These are phyloP conservation scores for Euphorbia tirucalli DNA, from an alignment of 345 rosid species.

Conservation along the genomic window DNA sequence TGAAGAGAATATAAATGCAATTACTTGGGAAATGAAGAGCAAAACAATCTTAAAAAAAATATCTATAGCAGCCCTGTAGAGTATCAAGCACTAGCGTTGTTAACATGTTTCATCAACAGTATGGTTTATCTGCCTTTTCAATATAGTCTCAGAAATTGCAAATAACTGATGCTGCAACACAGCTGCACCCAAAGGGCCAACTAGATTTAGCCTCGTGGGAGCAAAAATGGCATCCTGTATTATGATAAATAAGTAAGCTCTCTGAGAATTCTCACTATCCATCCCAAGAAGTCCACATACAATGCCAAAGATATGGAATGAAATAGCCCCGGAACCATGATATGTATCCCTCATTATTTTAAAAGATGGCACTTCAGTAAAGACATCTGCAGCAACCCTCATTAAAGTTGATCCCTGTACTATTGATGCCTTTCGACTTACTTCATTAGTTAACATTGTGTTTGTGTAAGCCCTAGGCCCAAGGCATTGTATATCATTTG, in stretches of 20 bases:
- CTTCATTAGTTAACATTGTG: conserved; percentile 70
- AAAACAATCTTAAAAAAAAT: conserved; percentile 82
- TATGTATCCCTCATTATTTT: conserved; percentile 49
- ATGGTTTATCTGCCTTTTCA: conserved; percentile 59
- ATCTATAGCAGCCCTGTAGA: conserved; percentile 71
- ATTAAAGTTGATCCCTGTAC: conserved; percentile 81
- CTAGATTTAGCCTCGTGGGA: conserved; percentile 78
- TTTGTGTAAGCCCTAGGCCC: too few species aligned
- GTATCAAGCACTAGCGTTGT: conserved; percentile 73
- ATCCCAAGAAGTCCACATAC: conserved; percentile 72
- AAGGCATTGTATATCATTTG: too few species aligned
- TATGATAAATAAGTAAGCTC: conserved; percentile 74
- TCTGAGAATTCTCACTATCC: conserved; percentile 58
- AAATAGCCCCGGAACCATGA: conserved; percentile 32
- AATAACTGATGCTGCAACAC: conserved; percentile 76
- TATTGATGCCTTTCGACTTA: conserved; percentile 62
- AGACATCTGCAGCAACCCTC: conserved; percentile 68
- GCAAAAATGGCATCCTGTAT: conserved; percentile 76
- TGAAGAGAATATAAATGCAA: background rate
- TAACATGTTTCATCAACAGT: conserved; percentile 73
- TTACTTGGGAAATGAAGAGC: conserved; percentile 43
- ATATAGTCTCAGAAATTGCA: conserved; percentile 50
- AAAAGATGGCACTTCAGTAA: conserved; percentile 55
- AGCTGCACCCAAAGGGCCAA: conserved; percentile 77
- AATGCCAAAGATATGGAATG: conserved; percentile 69